Percentiles rank a stretch among this genome's conserved stretches.
phyloP scores from a whole-genome alignment of 2,329 filamentous ascomycete species.

The Nothomitra cinnamomea region DNA sequence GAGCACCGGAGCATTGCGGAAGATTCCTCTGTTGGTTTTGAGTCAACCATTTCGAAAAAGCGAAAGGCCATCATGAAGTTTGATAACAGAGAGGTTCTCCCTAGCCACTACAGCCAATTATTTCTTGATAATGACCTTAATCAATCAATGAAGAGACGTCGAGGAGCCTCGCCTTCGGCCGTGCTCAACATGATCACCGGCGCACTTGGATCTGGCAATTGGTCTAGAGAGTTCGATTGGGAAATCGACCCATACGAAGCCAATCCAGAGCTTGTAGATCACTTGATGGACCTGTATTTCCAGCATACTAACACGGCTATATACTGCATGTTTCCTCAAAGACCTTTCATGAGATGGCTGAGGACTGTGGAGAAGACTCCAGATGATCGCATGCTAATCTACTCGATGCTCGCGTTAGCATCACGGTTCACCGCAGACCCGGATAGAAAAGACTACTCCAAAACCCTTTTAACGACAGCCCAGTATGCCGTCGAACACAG shows the following conservation, averaged over 20 bases:
- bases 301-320: slow-evolving; percentile 35
- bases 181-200: not conserved
- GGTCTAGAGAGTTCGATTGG: slow-evolving; percentile 21
- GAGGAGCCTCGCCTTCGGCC: not conserved
- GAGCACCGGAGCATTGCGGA: not conserved
- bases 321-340: slow-evolving; percentile 38
- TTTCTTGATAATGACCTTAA: not conserved
- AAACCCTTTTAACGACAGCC: slow-evolving; percentile 36
- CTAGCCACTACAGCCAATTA: not conserved
- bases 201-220: slow-evolving; percentile 12
- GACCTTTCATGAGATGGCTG: slow-evolving; percentile 37
- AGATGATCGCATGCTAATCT: slow-evolving; percentile 42
- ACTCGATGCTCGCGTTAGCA: slow-evolving; percentile 40
- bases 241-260: slow-evolving; percentile 35
- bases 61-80: not conserved
- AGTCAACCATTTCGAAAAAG: not conserved
- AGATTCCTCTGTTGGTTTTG: not conserved
- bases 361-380: slow-evolving; percentile 29
- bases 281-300: slow-evolving; percentile 40
- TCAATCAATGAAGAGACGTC: not conserved
- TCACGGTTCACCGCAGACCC: slow-evolving; percentile 34
- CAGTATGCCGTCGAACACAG: slow-evolving; percentile 36
- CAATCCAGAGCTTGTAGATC: slow-evolving; percentile 31
- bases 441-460: slow-evolving; percentile 27
- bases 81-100: not conserved